Percentiles rank a stretch among this genome's conserved stretches.
These are phyloP conservation scores for Gossypium bickii DNA, from an alignment of 345 rosid species.

Conservation along the genomic window DNA sequence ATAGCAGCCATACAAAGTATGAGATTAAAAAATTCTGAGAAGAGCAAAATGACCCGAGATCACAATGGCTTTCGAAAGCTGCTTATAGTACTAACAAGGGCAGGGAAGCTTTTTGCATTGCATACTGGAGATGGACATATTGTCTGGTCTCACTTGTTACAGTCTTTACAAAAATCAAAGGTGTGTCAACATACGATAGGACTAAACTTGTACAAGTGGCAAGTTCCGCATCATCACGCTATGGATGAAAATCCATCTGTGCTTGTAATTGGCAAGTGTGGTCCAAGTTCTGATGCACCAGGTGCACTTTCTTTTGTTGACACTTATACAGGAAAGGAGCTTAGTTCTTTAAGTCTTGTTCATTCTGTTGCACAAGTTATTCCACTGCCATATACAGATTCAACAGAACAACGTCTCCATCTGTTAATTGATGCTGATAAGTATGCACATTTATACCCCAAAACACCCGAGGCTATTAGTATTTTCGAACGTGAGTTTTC, in stretches of 20 bases:
- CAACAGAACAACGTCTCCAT: slow-evolving; percentile 88
- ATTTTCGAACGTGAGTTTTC: slow-evolving; percentile 62
- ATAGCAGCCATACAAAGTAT: slow-evolving; percentile 75
- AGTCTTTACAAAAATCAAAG: slow-evolving; percentile 55
- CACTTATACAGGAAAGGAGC: slow-evolving; percentile 78
- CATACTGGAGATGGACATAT: slow-evolving; percentile 94
- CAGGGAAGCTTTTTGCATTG: slow-evolving; percentile 82
- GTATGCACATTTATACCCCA: slow-evolving; percentile 79
- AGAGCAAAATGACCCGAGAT: slow-evolving; percentile 92
- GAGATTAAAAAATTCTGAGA: slow-evolving; percentile 82
- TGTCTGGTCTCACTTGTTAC: slow-evolving; percentile 78
- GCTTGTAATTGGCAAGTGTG: slow-evolving; percentile 75
- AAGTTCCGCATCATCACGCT: slow-evolving; percentile 96
- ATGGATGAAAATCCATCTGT: slow-evolving; percentile 89
- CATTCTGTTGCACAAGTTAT: slow-evolving; percentile 78
- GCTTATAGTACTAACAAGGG: slow-evolving; percentile 72
- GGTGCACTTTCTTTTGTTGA: slow-evolving; percentile 81
- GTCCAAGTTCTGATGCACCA: slow-evolving; percentile 48
- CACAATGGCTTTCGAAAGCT: slow-evolving; percentile 96
- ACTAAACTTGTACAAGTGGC: slow-evolving; percentile 77
- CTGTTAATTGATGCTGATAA: slow-evolving; percentile 60
- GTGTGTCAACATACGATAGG: slow-evolving; percentile 52
- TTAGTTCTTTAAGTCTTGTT: slow-evolving; percentile 44
- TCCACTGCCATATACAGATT: slow-evolving; percentile 80
- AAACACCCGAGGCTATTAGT: slow-evolving; percentile 59